Percentiles rank a stretch among this genome's conserved stretches.
Evolutionary conservation across 495 filamentous ascomycete genomes (phyloP).

Genomic region (Massariosphaeria phaeospora): DNA sequence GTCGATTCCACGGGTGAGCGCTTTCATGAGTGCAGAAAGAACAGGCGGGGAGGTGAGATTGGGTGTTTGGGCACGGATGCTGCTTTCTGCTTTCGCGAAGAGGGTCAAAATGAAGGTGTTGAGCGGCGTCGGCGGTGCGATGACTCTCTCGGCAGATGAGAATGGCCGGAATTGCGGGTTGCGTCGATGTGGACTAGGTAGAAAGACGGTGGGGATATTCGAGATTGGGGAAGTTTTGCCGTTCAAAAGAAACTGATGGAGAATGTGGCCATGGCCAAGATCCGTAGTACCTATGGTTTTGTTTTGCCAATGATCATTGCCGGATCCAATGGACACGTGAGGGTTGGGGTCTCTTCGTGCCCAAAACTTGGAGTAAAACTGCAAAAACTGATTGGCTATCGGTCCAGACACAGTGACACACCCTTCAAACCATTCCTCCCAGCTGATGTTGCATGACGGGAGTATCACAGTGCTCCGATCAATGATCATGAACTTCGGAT

Average conservation of each 20-base stretch:
- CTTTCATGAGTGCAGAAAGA: slow-evolving; percentile 49
- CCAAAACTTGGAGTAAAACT: slow-evolving; percentile 59
- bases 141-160: slow-evolving; percentile 44
- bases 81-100: slow-evolving; percentile 47
- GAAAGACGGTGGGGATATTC: slow-evolving; percentile 49
- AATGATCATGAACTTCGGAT: slow-evolving; percentile 69
- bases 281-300: not conserved
- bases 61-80: slow-evolving; percentile 64
- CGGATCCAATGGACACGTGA: not conserved
- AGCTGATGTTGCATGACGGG: slow-evolving; percentile 70
- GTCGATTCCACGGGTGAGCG: slow-evolving; percentile 52
- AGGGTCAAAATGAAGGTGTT: slow-evolving; percentile 57
- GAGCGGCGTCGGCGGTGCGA: slow-evolving; percentile 58
- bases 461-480: slow-evolving; percentile 57
- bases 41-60: slow-evolving; percentile 62
- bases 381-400: slow-evolving; percentile 49
- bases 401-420: slow-evolving; percentile 57
- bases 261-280: not conserved
- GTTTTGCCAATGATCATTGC: not conserved
- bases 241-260: not conserved
- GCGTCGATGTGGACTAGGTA: slow-evolving; percentile 63
- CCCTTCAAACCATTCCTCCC: slow-evolving; percentile 71
- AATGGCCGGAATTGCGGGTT: slow-evolving; percentile 51
- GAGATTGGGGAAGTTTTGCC: not conserved
- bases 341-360: not conserved